These are phyloP conservation scores for Geotrichum klebahnii DNA, from an alignment of 1,139 yeast species.

Conservation along the genomic window DNA sequence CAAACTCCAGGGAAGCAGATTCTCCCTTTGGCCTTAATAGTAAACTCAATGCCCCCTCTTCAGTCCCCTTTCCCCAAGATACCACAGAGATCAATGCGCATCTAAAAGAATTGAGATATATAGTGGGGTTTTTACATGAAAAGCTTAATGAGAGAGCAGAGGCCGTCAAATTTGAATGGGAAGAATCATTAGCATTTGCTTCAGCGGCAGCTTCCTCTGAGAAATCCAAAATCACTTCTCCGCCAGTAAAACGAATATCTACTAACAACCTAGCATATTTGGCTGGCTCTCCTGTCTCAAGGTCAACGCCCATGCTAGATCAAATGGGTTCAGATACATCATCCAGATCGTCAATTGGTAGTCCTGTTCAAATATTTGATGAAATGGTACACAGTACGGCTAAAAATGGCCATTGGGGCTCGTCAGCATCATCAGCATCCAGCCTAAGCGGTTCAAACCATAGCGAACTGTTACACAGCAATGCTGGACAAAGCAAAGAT, in stretches of 20 bases:
- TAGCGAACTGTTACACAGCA: neutral
- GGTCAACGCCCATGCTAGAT: neutral
- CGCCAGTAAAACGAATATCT: neutral
- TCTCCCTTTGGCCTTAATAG: neutral
- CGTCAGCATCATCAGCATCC: neutral
- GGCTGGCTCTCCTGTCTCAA: neutral
- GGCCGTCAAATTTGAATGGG: slow-evolving; percentile 13
- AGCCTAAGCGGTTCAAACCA: neutral
- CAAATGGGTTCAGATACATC: neutral
- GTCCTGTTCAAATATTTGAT: neutral
- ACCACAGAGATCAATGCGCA: neutral
- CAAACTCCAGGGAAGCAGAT: neutral
- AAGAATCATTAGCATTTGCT: slow-evolving; percentile 15
- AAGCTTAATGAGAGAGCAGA: slow-evolving; percentile 16
- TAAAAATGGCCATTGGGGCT: neutral
- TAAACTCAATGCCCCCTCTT: neutral
- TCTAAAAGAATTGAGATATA: neutral
- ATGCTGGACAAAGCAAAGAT: neutral
- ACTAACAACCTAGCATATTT: too few species aligned
- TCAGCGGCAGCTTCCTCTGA: neutral
- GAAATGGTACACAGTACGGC: neutral
- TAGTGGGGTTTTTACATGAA: slow-evolving; percentile 12
- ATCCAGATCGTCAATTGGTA: neutral
- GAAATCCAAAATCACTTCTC: neutral
- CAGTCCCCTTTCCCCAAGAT: neutral